Base-by-base conservation (phyloP, 2,329 filamentous ascomycete species). In the Massarina eburnea region DNA sequence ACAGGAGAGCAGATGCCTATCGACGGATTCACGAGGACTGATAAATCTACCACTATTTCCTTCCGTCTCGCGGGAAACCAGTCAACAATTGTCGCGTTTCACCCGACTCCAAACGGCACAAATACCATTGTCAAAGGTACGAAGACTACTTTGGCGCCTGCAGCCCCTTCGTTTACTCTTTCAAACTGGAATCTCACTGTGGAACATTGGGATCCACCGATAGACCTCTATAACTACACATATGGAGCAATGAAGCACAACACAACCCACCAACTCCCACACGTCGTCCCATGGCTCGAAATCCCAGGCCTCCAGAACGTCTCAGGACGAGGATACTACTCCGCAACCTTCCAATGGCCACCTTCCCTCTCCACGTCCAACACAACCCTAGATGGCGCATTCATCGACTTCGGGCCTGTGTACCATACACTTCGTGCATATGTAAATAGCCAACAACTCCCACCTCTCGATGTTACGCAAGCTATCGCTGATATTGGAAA, bases 41-140 rank as follows among this genome's bases (percentile, higher is more conserved):
- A 48, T 3, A 43, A 54, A 1, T 56, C 48, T 2, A 53, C 45
- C 0, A 46, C 54, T 1, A 69, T 76, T 15, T 61, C 66, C 2
- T 49, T 77, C 18, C 46, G 41, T 2, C 53, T 78, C 2, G 67
- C 65, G 8, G 68, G 59, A 1, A 73, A 75, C 44, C 68, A 78
- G 55, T 68, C 65, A 2, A 61, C 59, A 2, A 70, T 75, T 32
- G 55, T 77, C 17, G 73, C 61, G 2, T 75, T 77, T 54, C 18
- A 46, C 17, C 39, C 46, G 27, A 8, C 30, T 12, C 43, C 43
- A 15, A 22, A n/a, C 19, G 4, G 8, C 14, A 9, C 19, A 15
- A 12, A 33, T 14, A 8, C 38, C 14, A 20, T 35, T n/a, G n/a
- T n/a, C 18, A 39, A 40, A n/a, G 9, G 39, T 15, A 44, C 22